Evolutionary conservation across 192 early-diverging fungal genomes (phyloP), one percentile per base, ranked within the genome.

Genomic region (Geranomyces michiganensis): DNA sequence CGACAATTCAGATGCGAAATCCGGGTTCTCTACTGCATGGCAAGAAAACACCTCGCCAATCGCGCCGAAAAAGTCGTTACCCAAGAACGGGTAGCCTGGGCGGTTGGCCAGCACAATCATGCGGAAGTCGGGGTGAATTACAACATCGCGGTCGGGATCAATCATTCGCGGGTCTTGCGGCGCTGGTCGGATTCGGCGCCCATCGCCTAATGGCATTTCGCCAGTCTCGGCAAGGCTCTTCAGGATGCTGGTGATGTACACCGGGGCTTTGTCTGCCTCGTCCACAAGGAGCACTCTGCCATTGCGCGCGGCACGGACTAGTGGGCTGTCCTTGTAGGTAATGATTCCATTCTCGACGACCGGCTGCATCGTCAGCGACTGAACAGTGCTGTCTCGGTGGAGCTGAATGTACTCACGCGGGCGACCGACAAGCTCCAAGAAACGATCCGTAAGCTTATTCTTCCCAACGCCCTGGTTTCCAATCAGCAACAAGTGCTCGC

Each of bases 101-200:
- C 92, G 82, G 68, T 93, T 93, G 29, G 92, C 92, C 15, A 93
- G 76, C 24, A 93, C 91, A 68, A 93, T 87, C 88, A 93, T 92
- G 29, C 91, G 83, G 81, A 93, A 93, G 49, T 91, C 73, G n/a
- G 77, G 77, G 64, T 82, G 81, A 8, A 80, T 65, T 15, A 67
- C 19, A 43, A 82, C 73, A 41, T 70, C 75, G 61, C 72, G 55
- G 15, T 30, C 7, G 21, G 33, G 53, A 36, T 69, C 62, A 41
- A 64, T 64, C 4, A 45, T 24, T 2, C 56, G 30, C 7, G 51
- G 15, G 60, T 73, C 61, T 17, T 48, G 32, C 14, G 64, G 59
- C 33, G 55, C 19, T 4, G 78, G 71, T 19, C 76, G 76, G 61
- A 93, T 91, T 21, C 89, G 84, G 27, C 92, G 81, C 53, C 92